Evolutionary conservation across 768 basidiomycete genomes (phyloP).

Genomic region (Tubosaeta brunneosetosa): DNA sequence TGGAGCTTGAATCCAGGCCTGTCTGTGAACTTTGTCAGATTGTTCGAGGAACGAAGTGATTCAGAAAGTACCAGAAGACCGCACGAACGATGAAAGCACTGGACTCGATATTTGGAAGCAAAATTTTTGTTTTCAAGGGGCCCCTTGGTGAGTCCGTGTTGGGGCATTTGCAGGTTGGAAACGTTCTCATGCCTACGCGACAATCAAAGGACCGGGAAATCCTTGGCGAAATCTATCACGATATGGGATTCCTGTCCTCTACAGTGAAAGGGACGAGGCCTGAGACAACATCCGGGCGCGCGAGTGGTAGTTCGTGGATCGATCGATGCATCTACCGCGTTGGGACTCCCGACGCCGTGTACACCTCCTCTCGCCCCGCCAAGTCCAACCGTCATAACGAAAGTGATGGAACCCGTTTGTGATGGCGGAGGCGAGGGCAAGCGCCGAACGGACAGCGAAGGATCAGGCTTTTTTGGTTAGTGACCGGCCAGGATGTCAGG

Average conservation of each 20-base stretch:
- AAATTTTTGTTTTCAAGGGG: slow-evolving; percentile 65
- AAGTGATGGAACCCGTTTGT: too few relatives aligned
- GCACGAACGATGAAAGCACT: slow-evolving; percentile 37
- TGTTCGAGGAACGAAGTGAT: slow-evolving; percentile 38
- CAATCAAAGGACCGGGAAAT: slow-evolving; percentile 55
- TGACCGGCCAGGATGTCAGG: too few relatives aligned
- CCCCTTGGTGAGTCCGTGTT: slow-evolving; percentile 49
- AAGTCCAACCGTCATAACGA: too few relatives aligned
- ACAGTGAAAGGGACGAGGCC: too few relatives aligned
- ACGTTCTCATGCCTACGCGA: neutral
- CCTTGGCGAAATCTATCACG: slow-evolving; percentile 60
- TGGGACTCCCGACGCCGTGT: too few relatives aligned
- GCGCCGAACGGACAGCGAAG: too few relatives aligned
- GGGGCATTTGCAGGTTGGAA: neutral
- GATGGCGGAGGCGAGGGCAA: too few relatives aligned
- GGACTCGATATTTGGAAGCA: slow-evolving; percentile 43
- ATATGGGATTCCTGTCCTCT: slow-evolving; percentile 54
- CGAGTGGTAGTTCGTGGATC: too few relatives aligned
- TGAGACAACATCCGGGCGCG: too few relatives aligned
- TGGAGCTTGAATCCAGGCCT: slow-evolving; percentile 71
- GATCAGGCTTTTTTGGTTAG: too few relatives aligned
- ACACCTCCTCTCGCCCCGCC: too few relatives aligned
- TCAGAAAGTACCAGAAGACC: slow-evolving; percentile 47
- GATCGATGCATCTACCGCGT: too few relatives aligned
- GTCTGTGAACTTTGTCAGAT: slow-evolving; percentile 41